A percentile compares a stretch with the other conserved stretches of the same genome.
Conservation (phyloP, 257 asterid genomes). For the Capsicum rhomboideum region DNA sequence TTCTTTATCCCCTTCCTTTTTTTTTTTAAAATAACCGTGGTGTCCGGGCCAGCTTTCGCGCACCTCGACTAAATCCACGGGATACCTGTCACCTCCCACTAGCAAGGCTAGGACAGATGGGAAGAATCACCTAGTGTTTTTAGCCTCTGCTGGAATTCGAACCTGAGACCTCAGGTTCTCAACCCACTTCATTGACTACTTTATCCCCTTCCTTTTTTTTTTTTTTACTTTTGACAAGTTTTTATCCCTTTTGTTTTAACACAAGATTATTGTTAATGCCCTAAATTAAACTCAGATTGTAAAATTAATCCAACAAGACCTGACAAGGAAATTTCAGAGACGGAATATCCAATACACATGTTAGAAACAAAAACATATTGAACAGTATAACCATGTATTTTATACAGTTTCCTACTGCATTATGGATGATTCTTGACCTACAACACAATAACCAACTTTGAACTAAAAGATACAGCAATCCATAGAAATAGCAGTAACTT, state of each 20-base stretch:
- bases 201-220: neutral
- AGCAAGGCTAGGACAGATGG: too few relatives aligned
- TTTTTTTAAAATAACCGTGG: too few relatives aligned
- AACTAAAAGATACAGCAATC: neutral
- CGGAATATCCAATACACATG: neutral
- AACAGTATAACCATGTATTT: neutral
- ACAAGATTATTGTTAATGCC: neutral
- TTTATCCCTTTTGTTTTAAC: neutral
- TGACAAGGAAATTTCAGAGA: neutral
- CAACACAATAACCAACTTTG: neutral
- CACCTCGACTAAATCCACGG: too few relatives aligned
- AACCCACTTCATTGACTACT: too few relatives aligned
- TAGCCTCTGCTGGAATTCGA: too few relatives aligned
- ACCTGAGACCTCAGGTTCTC: too few relatives aligned
- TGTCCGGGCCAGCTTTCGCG: too few relatives aligned
- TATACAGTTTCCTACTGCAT: neutral
- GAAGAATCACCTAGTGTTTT: too few relatives aligned
- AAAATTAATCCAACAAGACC: neutral
- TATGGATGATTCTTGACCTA: neutral
- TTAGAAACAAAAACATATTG: neutral
- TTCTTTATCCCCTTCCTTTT: neutral
- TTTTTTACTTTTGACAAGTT: neutral
- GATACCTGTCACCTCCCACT: too few relatives aligned
- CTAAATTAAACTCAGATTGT: neutral
- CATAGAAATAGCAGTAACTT: neutral